Base-by-base conservation (phyloP, 371 early-diverging fungal genomes). In the Gilbertella persicaria region DNA sequence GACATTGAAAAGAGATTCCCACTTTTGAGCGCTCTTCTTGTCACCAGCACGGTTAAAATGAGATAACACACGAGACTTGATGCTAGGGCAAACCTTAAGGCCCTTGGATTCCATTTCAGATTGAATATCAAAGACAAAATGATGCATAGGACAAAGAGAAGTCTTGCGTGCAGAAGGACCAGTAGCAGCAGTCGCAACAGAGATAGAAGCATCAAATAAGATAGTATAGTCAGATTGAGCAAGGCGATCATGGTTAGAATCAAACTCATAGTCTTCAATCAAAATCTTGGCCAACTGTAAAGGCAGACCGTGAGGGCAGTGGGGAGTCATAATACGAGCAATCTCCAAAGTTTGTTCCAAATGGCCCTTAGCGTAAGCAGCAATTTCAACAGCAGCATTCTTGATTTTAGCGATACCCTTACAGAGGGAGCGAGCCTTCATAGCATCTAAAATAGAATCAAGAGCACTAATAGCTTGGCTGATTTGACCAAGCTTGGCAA, bases 391-490 rank as follows among this genome's bases (percentile, higher is more conserved):
- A 36, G 61, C 53, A 8, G 52, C 58, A 16, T 56, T 38, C 28
- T 59, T 39, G 8, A 73, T 38, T 17, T 64, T 60, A 8, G 43
- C 5, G 3, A 56, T 28, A 6, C 69, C 70, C 19, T 64, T 69
- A 10, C 60, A 17, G 9, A 63, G 35, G 9, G 63, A 45, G 0
- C 67, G 64, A 13, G 61, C 35, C 1, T 66, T 65, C 54, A 71
- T 64, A 43, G 67, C 44, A 29, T 56, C 39, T 24, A 68, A 29
- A 2, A 75, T 48, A 0, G 50, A 52, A 14, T 58, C 39, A 12
- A 75, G 45, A 3, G 78, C 69, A 37, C 26, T 28, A 35, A 69
- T 60, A 4, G 72, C 67, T 37, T 60, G 55, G 12, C 35, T 40
- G 14, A 50, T 46, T 17, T 72, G 64, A 17, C 45, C 45, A 4